A percentile compares a stretch with the other conserved stretches of the same genome.
Conservation (phyloP, 192 early-diverging fungal genomes). For the Gamsiella multidivaricata region DNA sequence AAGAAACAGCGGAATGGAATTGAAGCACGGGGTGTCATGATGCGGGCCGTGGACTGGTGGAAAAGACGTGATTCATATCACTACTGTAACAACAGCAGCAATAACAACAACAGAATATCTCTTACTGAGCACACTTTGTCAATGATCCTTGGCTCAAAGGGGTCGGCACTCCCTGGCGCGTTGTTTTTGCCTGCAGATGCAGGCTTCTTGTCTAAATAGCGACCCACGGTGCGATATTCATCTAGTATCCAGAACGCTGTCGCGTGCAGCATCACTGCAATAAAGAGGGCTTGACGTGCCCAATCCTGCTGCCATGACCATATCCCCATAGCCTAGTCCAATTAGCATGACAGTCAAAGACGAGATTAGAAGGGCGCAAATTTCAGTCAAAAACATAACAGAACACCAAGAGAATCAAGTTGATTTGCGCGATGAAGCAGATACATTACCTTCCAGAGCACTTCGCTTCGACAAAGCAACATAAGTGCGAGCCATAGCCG, state of each 20-base stretch:
- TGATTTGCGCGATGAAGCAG: too few relatives aligned
- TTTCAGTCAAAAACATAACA: too few relatives aligned
- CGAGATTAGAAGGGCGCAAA: too few relatives aligned
- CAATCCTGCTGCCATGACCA: background rate
- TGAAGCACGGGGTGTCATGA: background rate
- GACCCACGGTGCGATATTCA: slow-evolving; percentile 19
- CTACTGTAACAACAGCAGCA: background rate
- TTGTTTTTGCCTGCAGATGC: slow-evolving; percentile 6
- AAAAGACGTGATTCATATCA: background rate
- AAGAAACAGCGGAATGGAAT: background rate
- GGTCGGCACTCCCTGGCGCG: background rate
- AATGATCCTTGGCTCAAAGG: slow-evolving; percentile 23
- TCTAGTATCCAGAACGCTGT: slow-evolving; percentile 34
- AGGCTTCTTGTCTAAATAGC: slow-evolving; percentile 2
- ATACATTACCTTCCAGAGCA: slow-evolving; percentile 5
- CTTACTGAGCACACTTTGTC: slow-evolving; percentile 39
- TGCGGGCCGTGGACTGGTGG: too few relatives aligned
- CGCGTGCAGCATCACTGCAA: slow-evolving; percentile 23
- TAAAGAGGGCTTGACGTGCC: slow-evolving; percentile 11
- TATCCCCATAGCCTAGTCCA: background rate
- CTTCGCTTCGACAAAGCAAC: slow-evolving; percentile 8
- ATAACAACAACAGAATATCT: background rate
- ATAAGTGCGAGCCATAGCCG: slow-evolving; percentile 17
- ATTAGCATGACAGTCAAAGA: background rate
- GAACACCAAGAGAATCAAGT: too few relatives aligned